phyloP scores from a whole-genome alignment of 2,329 filamentous ascomycete species.

The Calonectria naviculata region DNA sequence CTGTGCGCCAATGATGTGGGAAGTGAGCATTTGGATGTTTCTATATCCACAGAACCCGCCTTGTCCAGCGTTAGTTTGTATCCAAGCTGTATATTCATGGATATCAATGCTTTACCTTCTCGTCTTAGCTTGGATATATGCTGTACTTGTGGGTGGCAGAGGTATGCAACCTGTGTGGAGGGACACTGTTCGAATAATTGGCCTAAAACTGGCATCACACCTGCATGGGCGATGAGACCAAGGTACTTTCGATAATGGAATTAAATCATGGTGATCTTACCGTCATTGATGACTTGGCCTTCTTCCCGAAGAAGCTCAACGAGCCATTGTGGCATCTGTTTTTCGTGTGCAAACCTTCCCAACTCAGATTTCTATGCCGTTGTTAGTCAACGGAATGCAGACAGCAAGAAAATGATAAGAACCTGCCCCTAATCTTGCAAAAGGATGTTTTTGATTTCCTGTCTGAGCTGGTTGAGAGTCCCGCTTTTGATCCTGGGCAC shows the following conservation, averaged over 20 bases:
- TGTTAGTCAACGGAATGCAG: background rate
- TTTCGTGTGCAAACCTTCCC: conserved; percentile 78
- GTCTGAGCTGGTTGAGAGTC: background rate
- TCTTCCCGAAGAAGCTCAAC: conserved; percentile 70
- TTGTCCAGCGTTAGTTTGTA: conserved; percentile 34
- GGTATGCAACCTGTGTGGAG: conserved; percentile 75
- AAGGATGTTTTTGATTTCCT: conserved; percentile 19
- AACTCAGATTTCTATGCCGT: conserved; percentile 68
- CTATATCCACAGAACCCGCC: conserved; percentile 95
- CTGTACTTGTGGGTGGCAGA: conserved; percentile 80
- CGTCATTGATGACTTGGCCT: conserved; percentile 65
- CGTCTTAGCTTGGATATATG: conserved; percentile 86
- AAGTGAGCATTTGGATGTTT: conserved; percentile 92
- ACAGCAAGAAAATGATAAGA: background rate
- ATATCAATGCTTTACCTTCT: conserved; percentile 64
- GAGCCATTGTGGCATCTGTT: conserved; percentile 79
- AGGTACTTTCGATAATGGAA: background rate
- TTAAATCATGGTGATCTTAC: conserved; percentile 44
- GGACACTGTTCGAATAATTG: conserved; percentile 73
- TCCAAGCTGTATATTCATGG: no score
- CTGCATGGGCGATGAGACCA: conserved; percentile 42
- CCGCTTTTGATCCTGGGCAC: conserved; percentile 8
- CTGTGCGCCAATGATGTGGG: conserved; percentile 75
- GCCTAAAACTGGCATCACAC: conserved; percentile 71
- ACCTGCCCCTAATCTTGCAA: conserved; percentile 34